These are phyloP conservation scores for Leersia perrieri DNA, from an alignment of 176 grass and related monocot species.

Conservation along the genomic window DNA sequence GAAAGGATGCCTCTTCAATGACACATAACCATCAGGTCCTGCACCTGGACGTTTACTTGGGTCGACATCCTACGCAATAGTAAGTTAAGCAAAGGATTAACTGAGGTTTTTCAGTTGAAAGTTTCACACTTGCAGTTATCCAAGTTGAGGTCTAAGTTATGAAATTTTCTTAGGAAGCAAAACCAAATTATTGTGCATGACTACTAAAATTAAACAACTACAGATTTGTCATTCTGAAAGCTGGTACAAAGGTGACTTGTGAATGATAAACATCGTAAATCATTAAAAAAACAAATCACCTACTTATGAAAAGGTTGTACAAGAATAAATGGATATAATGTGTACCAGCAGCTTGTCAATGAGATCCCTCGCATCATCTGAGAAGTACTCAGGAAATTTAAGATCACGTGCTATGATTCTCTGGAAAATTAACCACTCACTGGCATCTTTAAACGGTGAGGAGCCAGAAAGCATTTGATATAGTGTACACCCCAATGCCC, in stretches of 20 bases:
- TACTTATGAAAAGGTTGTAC: neutral
- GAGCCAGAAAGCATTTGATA: conserved; percentile 99
- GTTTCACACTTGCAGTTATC: neutral
- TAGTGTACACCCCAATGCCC: conserved; percentile 90
- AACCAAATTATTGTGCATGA: neutral
- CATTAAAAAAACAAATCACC: neutral
- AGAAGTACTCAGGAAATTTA: conserved; percentile 83
- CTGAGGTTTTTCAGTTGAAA: neutral
- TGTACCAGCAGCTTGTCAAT: conserved; percentile 92
- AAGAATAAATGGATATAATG: neutral
- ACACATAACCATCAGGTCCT: conserved; percentile 67
- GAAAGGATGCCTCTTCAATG: conserved; percentile 89
- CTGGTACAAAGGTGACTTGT: neutral
- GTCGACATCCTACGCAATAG: conserved; percentile 75
- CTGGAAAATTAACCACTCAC: conserved; percentile 95
- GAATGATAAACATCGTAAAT: neutral
- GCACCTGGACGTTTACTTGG: conserved; percentile 77
- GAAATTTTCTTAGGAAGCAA: neutral
- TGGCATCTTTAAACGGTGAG: conserved; percentile 96
- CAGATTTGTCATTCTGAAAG: neutral
- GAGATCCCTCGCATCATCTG: conserved; percentile 74
- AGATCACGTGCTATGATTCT: conserved; percentile 90
- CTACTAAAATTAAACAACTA: neutral
- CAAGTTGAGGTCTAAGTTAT: neutral
- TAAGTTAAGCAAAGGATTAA: conserved; percentile 1